Base-by-base conservation (phyloP, 441 rosid species). In the Bruguiera hainesii region DNA sequence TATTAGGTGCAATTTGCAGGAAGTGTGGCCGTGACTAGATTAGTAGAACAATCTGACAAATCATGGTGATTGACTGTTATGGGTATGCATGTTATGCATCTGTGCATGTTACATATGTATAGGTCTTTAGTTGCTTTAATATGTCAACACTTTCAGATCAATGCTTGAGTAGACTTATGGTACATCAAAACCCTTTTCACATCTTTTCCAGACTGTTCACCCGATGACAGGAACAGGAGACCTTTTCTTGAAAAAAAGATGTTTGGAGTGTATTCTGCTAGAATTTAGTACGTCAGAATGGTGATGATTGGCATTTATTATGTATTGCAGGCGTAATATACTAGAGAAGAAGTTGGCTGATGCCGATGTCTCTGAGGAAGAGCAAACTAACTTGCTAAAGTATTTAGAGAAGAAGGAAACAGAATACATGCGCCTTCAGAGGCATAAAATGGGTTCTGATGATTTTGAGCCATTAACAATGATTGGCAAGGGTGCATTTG, bases 401-500 rank as follows among this genome's bases (percentile, higher is more conserved):
- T 80, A 84, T 84, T 76, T 93, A 71, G 98, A 93, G 85, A 90
- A 87, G 85, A 90, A 89, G 76, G 98, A 93, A 81, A 89, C 94
- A 42, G 98, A 93, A 72, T 93, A 87, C 80, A 93, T 93, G 98
- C 98, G 94, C 21, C 82, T 88, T 67, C 97, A 86, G 78, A 85
- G 98, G 80, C 98, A 90, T 83, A 93, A 93, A 78, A 93, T 93
- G 97, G 96, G 96, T 52, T 88, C 98, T 77, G 98, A 93, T 75
- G 98, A 92, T 83, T 92, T 92, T 69, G 98, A 92, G 82, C 96
- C 93, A 35, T 81, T 92, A 86, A 92, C 98, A 59, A 93, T 93
- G 97, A 93, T 93, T 82, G 98, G 98, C 64, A 93, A 90, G 80
- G 98, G 98, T 42, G 98, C 97, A 69, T 93, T 93, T 71, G 98